Percentiles rank a stretch among this genome's conserved stretches.
Evolutionary conservation across 2,329 filamentous ascomycete species (phyloP).

Genomic region (Penicillium sp.): DNA sequence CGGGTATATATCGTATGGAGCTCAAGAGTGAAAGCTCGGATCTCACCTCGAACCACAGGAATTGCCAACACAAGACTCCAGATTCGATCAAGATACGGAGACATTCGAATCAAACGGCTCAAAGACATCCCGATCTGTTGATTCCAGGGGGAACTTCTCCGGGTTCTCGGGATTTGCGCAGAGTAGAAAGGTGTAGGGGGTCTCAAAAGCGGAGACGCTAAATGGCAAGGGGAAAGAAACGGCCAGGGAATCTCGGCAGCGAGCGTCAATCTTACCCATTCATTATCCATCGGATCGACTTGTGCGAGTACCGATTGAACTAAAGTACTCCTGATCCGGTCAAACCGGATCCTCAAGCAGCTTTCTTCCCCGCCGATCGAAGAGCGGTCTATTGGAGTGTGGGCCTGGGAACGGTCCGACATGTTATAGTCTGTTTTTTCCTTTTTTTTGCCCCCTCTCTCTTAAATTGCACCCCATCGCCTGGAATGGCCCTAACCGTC

Average conservation of each 20-base stretch:
- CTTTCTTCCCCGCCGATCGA: constrained; percentile 20
- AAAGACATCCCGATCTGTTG: neutral
- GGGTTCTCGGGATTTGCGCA: constrained; percentile 19
- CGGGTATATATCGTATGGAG: neutral
- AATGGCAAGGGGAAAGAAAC: neutral
- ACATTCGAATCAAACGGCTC: neutral
- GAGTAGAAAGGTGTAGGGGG: constrained; percentile 6
- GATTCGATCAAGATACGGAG: neutral
- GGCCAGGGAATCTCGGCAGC: constrained; percentile 15
- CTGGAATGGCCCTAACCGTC: neutral
- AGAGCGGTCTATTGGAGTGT: constrained; percentile 18
- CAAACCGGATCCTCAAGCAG: neutral
- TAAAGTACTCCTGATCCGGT: neutral
- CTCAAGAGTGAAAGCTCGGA: neutral
- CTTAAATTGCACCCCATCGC: neutral
- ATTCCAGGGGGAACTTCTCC: constrained; percentile 9
- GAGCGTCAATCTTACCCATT: constrained; percentile 11
- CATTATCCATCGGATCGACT: constrained; percentile 5
- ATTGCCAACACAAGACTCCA: too few relatives aligned
- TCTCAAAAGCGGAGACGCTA: constrained; percentile 12
- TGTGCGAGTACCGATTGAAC: constrained; percentile 4
- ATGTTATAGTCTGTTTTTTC: constrained; percentile 10
- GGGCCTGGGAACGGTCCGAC: constrained; percentile 25
- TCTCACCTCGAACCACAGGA: too few relatives aligned
- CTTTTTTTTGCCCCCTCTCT: neutral